Conservation (phyloP, 1,284 basidiomycete genomes). For the Phylloboletellus chloephorus region DNA sequence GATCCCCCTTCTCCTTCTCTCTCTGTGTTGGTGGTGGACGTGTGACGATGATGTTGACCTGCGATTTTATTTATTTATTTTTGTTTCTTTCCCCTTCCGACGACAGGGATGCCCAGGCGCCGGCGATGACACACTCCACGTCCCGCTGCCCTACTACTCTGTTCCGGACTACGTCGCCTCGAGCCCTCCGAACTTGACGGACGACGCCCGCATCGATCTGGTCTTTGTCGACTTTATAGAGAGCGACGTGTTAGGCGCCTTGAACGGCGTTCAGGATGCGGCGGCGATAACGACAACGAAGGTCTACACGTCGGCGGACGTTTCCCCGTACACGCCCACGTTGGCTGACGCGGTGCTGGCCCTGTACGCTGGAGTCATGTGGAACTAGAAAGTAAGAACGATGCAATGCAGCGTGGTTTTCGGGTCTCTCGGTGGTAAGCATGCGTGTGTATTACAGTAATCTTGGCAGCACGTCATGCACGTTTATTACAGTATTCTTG, state of each 20-base stretch:
- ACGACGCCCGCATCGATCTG: constrained; percentile 54
- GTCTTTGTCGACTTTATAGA: constrained; percentile 68
- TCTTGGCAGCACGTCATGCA: too few relatives aligned
- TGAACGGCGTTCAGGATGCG: constrained; percentile 51
- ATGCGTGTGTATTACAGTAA: too few relatives aligned
- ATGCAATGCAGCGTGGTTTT: too few relatives aligned
- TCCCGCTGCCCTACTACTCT: constrained; percentile 50
- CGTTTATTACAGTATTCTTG: too few relatives aligned
- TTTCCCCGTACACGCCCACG: constrained; percentile 46
- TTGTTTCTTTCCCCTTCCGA: too few relatives aligned
- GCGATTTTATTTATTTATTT: too few relatives aligned
- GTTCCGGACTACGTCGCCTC: constrained; percentile 59
- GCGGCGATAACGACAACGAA: too few relatives aligned
- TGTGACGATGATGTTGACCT: too few relatives aligned
- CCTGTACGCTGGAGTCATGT: constrained; percentile 53
- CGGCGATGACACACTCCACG: constrained; percentile 64
- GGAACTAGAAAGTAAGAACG: constrained; percentile 46
- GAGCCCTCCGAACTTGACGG: constrained; percentile 43
- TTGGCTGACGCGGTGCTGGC: constrained; percentile 50
- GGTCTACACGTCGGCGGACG: constrained; percentile 50
- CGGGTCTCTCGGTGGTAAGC: too few relatives aligned
- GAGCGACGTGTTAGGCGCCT: constrained; percentile 43
- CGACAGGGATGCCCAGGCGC: constrained; percentile 63
- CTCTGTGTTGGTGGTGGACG: neutral
- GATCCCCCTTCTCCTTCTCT: constrained; percentile 1